Evolutionary conservation across 78 protist genomes (phyloP), one percentile per base, ranked within the genome.

Genomic region (Trichosphaerium sp.): DNA sequence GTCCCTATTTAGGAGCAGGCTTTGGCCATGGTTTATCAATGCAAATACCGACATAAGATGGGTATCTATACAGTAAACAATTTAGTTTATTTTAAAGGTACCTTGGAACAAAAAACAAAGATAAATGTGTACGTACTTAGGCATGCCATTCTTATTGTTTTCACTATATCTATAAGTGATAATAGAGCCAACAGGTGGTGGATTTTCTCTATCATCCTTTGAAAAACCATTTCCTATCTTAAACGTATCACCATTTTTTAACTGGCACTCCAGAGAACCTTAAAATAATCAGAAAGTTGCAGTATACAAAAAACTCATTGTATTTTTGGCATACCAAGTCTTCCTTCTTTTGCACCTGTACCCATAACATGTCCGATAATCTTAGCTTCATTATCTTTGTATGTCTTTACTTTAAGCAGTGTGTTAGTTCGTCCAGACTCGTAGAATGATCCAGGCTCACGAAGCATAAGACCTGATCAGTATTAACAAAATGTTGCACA

Each of bases 401-500:
- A 60, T 18, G 31, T 7, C 56, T 74, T 74, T n/a, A 74, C 69
- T 52, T 76, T 76, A 21, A 67, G 68, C n/a, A 67, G 69, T 1
- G 75, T 69, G 3, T 0, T 0, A 14, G 69, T 35, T 18, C 83
- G 58, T 15, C 34, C 10, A 32, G 10, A 37, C 6, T 3, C 75
- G 51, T 76, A 76, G 23, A 0, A 0, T 25, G 69, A 57, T 5
- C 60, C 47, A 1, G 83, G 70, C 69, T 76, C 1, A 40, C 83
- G 74, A 32, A 76, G 74, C 83, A 76, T 76, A 31, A 76, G 25
- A 23, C 83, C 83, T 0, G 72, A 69, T 41, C 31, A 8, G n/a
- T 2, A 41, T 35, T 52, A 51, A 0, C 21, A 47, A 47, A 21
- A n/a, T 47, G 51, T 47, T 47, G 21, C 51, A 47, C 32, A 21